phyloP scores from a whole-genome alignment of 2,329 filamentous ascomycete species.

The Talaromyces marneffei region DNA sequence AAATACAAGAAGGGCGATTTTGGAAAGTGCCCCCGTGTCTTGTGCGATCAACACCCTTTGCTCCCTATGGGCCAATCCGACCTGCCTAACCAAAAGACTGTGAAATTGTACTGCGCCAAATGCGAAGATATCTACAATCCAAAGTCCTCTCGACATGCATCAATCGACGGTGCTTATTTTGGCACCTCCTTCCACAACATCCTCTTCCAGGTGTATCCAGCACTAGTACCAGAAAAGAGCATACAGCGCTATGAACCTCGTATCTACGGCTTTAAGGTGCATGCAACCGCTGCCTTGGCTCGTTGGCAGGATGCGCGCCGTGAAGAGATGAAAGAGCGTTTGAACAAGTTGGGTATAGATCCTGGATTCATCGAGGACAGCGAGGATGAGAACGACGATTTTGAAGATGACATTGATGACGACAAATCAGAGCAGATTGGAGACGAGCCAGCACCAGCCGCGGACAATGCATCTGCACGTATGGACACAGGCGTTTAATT shows the following conservation, averaged over 20 bases:
- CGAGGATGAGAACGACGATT: conserved; percentile 53
- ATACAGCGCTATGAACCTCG: conserved; percentile 79
- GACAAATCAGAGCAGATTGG: conserved; percentile 13
- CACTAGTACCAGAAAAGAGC: conserved; percentile 79
- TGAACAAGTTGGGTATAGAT: conserved; percentile 65
- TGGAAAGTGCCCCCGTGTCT: conserved; percentile 93
- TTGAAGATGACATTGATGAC: conserved; percentile 35
- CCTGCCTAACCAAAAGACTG: conserved; percentile 76
- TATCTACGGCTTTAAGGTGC: conserved; percentile 93
- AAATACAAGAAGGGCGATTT: conserved; percentile 99
- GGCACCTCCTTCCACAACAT: conserved; percentile 98
- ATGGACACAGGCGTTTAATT: conserved; percentile 31
- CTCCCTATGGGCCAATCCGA: conserved; percentile 94
- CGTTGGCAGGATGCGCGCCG: conserved; percentile 83
- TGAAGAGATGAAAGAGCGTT: conserved; percentile 72
- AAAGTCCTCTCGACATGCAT: conserved; percentile 90
- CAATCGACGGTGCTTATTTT: conserved; percentile 97
- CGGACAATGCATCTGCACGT: conserved; percentile 29
- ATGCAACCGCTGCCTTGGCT: conserved; percentile 78
- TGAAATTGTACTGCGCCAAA: conserved; percentile 93
- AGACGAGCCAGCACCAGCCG: conserved; percentile 23
- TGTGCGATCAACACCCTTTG: conserved; percentile 88
- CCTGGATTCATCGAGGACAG: conserved; percentile 69
- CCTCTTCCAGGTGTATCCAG: conserved; percentile 95
- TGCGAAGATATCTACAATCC: conserved; percentile 99